These are phyloP conservation scores for Ochetophila trinervis DNA, from an alignment of 306 rosid genomes.

Conservation along the genomic window DNA sequence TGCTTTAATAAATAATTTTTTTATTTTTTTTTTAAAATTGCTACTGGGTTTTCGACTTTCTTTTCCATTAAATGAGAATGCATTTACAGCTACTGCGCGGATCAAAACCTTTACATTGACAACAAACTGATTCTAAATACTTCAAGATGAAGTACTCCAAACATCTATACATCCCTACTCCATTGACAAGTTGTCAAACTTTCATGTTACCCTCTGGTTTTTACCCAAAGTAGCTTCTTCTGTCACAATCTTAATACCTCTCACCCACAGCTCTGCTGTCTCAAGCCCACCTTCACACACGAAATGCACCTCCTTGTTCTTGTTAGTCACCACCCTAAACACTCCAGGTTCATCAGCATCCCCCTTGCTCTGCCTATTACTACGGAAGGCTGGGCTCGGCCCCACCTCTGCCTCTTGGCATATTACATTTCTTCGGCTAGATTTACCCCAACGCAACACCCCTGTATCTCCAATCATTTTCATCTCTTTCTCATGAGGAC, in stretches of 20 bases:
- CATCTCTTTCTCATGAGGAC: constrained; percentile 62
- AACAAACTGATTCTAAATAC: constrained; percentile 34
- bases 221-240: constrained; percentile 42
- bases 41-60: background rate
- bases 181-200: constrained; percentile 15
- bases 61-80: background rate
- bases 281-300: constrained; percentile 72
- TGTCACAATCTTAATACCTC: constrained; percentile 76
- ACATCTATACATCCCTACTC: constrained; percentile 40
- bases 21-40: too few relatives aligned
- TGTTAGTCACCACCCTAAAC: constrained; percentile 69
- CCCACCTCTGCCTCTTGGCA: constrained; percentile 67
- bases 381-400: constrained; percentile 50
- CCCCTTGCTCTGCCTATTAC: constrained; percentile 51
- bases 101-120: constrained; percentile 43
- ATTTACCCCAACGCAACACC: constrained; percentile 73
- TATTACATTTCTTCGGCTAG: constrained; percentile 61
- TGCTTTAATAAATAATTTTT: too few relatives aligned
- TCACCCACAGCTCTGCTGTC: constrained; percentile 80
- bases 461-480: constrained; percentile 55
- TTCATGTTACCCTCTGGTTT: constrained; percentile 22
- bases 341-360: constrained; percentile 65
- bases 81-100: constrained; percentile 27
- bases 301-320: constrained; percentile 79
- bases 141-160: constrained; percentile 64